Evolutionary conservation across 2,329 filamentous ascomycete genomes (phyloP), one percentile per base, ranked within the genome.

Genomic region (Exophiala sp.): DNA sequence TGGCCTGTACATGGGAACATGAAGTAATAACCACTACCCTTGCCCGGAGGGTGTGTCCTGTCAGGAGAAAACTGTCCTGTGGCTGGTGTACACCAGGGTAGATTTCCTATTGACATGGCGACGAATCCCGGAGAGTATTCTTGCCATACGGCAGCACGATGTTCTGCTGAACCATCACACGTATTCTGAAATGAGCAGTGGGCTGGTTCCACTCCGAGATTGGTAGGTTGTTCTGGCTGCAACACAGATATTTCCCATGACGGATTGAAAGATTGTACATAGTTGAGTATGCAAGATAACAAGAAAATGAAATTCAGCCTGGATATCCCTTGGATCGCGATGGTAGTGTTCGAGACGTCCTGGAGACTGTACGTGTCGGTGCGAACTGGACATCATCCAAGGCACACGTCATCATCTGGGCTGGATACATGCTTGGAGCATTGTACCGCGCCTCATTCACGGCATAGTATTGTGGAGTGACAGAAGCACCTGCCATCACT

Each of bases 351-450:
- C 49, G 33, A 14, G 54, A 54, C 40, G 32, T 49, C 44, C 51
- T 55, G 40, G 57, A 47, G 39, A 52, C 36, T 48, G 46, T 41
- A 21, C 42, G 8, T 24, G 33, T 24, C 10, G 47, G 33, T 7
- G 56, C 45, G 52, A 54, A 53, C 24, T 58, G 52, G 36, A 61
- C 45, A 16, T 55, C 34, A 47, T 53, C 52, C 58, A 61, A 33
- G 12, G 52, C 43, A 24, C 48, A 40, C 44, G 49, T 33, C 56
- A 56, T 56, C 21, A 54, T 43, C 8, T 52, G 44, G 24, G 18
- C 44, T 16, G 47, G 39, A n/a, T 56, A 56, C 50, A 49, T 50
- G 50, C 36, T 35, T 39, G 53, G 47, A 32, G 49, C 44, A 50
- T 21, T 47, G 40, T 58, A 56, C 21, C 51, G 47, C 42, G 54